A percentile compares a stretch with the other conserved stretches of the same genome.
Conservation (phyloP, 2,329 filamentous ascomycete genomes). For the Furcasterigmium furcatum region DNA sequence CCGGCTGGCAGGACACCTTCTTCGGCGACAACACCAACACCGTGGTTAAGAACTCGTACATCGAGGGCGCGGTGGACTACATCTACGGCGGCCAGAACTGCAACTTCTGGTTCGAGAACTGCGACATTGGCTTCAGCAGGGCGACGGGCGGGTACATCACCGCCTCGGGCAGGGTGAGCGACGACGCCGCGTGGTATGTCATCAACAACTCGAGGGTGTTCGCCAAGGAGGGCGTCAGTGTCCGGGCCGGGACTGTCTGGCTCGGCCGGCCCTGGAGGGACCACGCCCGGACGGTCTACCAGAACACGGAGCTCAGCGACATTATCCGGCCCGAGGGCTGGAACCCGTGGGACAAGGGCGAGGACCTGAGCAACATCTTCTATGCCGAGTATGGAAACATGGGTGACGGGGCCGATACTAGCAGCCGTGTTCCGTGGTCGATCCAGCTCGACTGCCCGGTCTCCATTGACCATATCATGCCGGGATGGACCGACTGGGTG, state of each 20-base stretch:
- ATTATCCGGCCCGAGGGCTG: slow-evolving; percentile 57
- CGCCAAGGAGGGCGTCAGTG: too few species aligned
- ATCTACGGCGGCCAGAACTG: slow-evolving; percentile 57
- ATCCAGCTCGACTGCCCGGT: too few species aligned
- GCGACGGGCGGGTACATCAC: slow-evolving; percentile 38
- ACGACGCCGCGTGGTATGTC: slow-evolving; percentile 39
- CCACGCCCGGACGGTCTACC: slow-evolving; percentile 44
- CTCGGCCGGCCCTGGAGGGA: too few species aligned
- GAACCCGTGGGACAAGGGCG: too few species aligned
- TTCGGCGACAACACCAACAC: slow-evolving; percentile 46
- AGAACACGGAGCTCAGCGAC: slow-evolving; percentile 42
- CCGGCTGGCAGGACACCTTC: slow-evolving; percentile 55
- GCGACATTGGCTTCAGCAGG: slow-evolving; percentile 44
- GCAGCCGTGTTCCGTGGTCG: too few species aligned
- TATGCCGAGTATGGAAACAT: too few species aligned
- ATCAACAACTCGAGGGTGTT: slow-evolving; percentile 43
- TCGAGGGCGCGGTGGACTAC: slow-evolving; percentile 56
- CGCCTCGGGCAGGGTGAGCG: slow-evolving; percentile 35
- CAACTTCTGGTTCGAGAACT: slow-evolving; percentile 48
- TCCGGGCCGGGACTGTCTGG: too few species aligned
- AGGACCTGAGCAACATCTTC: too few species aligned
- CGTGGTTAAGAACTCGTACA: slow-evolving; percentile 49
- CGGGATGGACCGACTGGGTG: too few species aligned
- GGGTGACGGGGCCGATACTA: too few species aligned
- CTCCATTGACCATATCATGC: too few species aligned